A percentile compares a stretch with the other conserved stretches of the same genome.
phyloP scores from a whole-genome alignment of 2,329 filamentous ascomycete species.

The Ophiocordyceps camponoti-floridani region DNA sequence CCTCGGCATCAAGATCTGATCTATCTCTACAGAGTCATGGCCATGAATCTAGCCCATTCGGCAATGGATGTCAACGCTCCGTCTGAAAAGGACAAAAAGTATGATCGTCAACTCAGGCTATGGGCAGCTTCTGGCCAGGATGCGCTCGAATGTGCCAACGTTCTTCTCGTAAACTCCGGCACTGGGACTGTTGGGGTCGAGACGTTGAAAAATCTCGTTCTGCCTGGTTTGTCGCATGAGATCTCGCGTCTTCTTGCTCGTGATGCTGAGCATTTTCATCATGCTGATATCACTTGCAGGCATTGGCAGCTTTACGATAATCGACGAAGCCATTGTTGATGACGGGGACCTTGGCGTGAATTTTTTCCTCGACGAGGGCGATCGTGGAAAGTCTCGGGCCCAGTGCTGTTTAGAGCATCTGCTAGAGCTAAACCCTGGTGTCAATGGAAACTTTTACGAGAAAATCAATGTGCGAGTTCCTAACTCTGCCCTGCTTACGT shows the following conservation, averaged over 20 bases:
- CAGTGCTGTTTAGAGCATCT: slow-evolving; percentile 61
- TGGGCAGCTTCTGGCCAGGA: slow-evolving; percentile 89
- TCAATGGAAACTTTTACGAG: slow-evolving; percentile 54
- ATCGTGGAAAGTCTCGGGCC: slow-evolving; percentile 60
- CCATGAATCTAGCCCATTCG: too few species aligned
- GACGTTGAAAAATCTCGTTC: slow-evolving; percentile 88
- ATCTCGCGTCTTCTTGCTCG: not conserved
- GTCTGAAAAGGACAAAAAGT: slow-evolving; percentile 52
- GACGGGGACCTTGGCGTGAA: slow-evolving; percentile 84
- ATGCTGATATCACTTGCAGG: too few species aligned
- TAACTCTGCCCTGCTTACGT: too few species aligned
- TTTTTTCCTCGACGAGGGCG: slow-evolving; percentile 78
- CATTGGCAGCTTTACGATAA: slow-evolving; percentile 81
- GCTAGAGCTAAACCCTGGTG: slow-evolving; percentile 82
- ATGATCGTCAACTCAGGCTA: slow-evolving; percentile 84
- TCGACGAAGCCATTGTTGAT: slow-evolving; percentile 59
- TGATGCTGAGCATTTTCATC: not conserved
- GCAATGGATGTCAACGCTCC: not conserved
- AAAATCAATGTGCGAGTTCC: slow-evolving; percentile 6
- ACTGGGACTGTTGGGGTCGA: slow-evolving; percentile 79
- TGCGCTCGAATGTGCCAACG: slow-evolving; percentile 75
- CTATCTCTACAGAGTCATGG: too few species aligned
- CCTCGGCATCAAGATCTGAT: too few species aligned
- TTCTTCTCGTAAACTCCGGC: slow-evolving; percentile 79
- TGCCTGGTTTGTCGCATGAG: slow-evolving; percentile 51